Evolutionary conservation across 768 basidiomycete species (phyloP).

Genomic region (Psilocybe subaeruginosa): DNA sequence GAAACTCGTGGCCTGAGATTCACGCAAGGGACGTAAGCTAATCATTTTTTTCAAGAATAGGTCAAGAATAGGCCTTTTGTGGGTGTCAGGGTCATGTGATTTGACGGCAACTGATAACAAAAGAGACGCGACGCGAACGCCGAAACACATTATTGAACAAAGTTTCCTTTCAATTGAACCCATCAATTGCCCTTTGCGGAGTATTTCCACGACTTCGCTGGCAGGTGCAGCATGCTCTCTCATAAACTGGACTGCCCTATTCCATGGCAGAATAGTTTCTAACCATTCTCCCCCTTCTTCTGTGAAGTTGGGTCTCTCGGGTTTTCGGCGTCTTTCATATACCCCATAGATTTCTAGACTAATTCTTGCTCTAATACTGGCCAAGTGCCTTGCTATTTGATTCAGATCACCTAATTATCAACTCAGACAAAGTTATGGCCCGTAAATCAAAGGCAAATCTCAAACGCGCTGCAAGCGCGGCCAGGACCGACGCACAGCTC

Average conservation of each 20-base stretch:
- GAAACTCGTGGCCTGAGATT: background rate
- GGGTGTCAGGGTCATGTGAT: conserved; percentile 3
- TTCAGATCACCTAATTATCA: background rate
- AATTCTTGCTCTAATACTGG: background rate
- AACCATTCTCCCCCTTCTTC: background rate
- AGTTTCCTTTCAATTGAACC: background rate
- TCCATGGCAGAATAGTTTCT: background rate
- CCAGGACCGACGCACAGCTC: background rate
- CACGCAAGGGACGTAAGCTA: background rate
- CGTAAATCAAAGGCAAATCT: background rate
- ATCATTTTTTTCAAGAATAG: background rate
- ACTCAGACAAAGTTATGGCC: background rate
- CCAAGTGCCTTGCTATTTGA: background rate
- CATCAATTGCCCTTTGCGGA: background rate
- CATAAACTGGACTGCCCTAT: background rate
- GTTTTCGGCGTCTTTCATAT: background rate
- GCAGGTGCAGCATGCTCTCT: background rate
- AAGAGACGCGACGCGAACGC: background rate
- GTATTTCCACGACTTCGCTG: background rate
- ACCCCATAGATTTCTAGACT: background rate
- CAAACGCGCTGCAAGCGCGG: background rate
- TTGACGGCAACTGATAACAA: background rate
- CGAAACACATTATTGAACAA: background rate
- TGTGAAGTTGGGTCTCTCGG: conserved; percentile 5
- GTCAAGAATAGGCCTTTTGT: background rate